Conservation (phyloP, 805 yeast species). For the Metschnikowia baotianmanensis region DNA sequence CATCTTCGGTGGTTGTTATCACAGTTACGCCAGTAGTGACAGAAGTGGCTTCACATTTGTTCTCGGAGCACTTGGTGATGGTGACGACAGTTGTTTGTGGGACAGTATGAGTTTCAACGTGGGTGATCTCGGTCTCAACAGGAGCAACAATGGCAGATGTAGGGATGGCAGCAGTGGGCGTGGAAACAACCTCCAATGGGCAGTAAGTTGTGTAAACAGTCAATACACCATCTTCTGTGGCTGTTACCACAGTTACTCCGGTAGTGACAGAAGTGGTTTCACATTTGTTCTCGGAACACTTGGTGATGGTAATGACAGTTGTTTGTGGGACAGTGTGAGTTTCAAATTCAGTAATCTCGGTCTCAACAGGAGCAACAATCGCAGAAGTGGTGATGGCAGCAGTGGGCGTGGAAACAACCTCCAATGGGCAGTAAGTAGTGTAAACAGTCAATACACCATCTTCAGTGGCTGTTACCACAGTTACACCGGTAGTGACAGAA, state of each 20-base stretch:
- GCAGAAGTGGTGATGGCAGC: neutral
- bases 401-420: neutral
- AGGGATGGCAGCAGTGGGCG: neutral
- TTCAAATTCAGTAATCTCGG: no score
- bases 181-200: slow-evolving; percentile 15
- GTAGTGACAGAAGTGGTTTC: slow-evolving; percentile 25
- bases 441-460: slow-evolving; percentile 35
- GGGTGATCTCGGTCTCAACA: no score
- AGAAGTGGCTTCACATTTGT: slow-evolving; percentile 24
- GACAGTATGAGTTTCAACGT: no score
- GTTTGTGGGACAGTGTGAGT: slow-evolving; percentile 7
- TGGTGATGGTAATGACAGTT: slow-evolving; percentile 27
- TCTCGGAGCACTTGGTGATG: slow-evolving; percentile 29
- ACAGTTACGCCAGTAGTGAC: slow-evolving; percentile 24
- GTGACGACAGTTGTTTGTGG: slow-evolving; percentile 21
- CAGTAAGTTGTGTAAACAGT: slow-evolving; percentile 33
- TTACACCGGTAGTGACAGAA: slow-evolving; percentile 24
- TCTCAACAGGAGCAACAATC: neutral
- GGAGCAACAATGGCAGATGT: neutral
- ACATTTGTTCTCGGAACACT: slow-evolving; percentile 28
- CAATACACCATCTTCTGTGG: slow-evolving; percentile 31
- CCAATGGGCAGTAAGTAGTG: slow-evolving; percentile 25
- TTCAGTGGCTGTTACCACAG: slow-evolving; percentile 31
- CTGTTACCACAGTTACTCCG: slow-evolving; percentile 27
- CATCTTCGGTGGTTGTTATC: slow-evolving; percentile 33